These are phyloP conservation scores for Neurospora terricola DNA, from an alignment of 495 filamentous ascomycete species.

Conservation along the genomic window DNA sequence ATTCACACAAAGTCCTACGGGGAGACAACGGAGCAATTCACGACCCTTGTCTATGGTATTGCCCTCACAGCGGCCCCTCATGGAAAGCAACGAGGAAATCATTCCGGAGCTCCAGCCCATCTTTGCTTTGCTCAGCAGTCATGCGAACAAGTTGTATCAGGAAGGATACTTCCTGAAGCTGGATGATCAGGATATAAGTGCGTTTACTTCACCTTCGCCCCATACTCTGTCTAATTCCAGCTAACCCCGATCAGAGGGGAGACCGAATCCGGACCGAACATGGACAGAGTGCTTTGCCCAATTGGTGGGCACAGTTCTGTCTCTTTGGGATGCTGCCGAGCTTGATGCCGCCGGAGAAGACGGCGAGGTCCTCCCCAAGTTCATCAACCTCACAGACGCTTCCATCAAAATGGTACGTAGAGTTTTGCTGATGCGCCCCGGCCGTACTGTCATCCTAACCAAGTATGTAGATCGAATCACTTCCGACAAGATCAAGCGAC, in stretches of 20 bases:
- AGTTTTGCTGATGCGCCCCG: background rate
- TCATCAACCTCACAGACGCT: slow-evolving; percentile 94
- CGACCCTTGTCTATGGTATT: slow-evolving; percentile 57
- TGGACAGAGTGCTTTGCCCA: slow-evolving; percentile 98
- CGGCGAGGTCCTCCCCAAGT: slow-evolving; percentile 82
- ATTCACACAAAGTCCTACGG: slow-evolving; percentile 12
- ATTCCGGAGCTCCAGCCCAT: slow-evolving; percentile 88
- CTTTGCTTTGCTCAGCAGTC: slow-evolving; percentile 88
- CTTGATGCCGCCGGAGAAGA: slow-evolving; percentile 79
- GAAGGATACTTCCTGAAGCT: slow-evolving; percentile 96
- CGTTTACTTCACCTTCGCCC: slow-evolving; percentile 20
- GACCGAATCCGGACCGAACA: slow-evolving; percentile 71
- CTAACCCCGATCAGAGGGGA: slow-evolving; percentile 55
- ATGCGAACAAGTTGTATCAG: slow-evolving; percentile 91
- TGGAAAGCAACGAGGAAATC: slow-evolving; percentile 77
- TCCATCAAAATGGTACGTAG: slow-evolving; percentile 83
- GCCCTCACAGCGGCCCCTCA: slow-evolving; percentile 76
- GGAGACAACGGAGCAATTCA: slow-evolving; percentile 27
- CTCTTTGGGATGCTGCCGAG: slow-evolving; percentile 90
- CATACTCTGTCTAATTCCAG: slow-evolving; percentile 1
- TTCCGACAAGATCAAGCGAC: slow-evolving; percentile 67
- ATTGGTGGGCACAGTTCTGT: slow-evolving; percentile 87
- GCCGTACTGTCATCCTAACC: background rate
- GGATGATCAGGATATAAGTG: slow-evolving; percentile 85
- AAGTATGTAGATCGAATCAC: slow-evolving; percentile 65